Percentiles rank a stretch among this genome's conserved stretches.
Conservation (phyloP, 768 basidiomycete genomes). For the Boletus bicolor region DNA sequence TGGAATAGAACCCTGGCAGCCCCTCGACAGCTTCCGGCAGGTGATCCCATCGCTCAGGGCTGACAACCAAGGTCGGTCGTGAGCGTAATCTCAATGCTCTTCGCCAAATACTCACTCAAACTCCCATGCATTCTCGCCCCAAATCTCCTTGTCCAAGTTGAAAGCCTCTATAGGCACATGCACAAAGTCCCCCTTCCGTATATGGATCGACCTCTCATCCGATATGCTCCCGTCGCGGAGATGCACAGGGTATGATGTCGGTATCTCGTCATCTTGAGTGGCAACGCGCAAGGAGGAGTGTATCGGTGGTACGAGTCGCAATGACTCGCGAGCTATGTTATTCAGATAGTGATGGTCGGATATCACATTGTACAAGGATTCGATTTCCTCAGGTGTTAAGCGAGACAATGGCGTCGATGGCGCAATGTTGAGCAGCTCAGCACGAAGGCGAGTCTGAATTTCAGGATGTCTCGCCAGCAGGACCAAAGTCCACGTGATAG, state of each 20-base stretch:
- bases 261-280: constrained; percentile 73
- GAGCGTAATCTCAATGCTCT: background rate
- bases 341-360: constrained; percentile 68
- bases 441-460: constrained; percentile 67
- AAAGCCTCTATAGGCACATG: constrained; percentile 79
- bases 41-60: constrained; percentile 79
- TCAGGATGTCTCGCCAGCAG: constrained; percentile 65
- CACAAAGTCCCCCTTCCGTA: constrained; percentile 70
- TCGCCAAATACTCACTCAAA: constrained; percentile 56
- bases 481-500: constrained; percentile 81
- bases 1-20: constrained; percentile 70
- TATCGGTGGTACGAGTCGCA: constrained; percentile 78
- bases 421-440: constrained; percentile 45
- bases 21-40: constrained; percentile 65
- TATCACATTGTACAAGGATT: constrained; percentile 53
- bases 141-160: constrained; percentile 72
- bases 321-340: constrained; percentile 69
- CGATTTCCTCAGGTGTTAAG: constrained; percentile 62
- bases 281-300: constrained; percentile 81
- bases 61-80: constrained; percentile 25
- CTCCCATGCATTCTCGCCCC: constrained; percentile 80
- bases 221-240: constrained; percentile 44
- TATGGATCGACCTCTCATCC: constrained; percentile 40
- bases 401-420: constrained; percentile 40
- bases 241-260: constrained; percentile 62